Base-by-base conservation (phyloP, 352 stramenopile species). In the Globisporangium recalcitrans region DNA sequence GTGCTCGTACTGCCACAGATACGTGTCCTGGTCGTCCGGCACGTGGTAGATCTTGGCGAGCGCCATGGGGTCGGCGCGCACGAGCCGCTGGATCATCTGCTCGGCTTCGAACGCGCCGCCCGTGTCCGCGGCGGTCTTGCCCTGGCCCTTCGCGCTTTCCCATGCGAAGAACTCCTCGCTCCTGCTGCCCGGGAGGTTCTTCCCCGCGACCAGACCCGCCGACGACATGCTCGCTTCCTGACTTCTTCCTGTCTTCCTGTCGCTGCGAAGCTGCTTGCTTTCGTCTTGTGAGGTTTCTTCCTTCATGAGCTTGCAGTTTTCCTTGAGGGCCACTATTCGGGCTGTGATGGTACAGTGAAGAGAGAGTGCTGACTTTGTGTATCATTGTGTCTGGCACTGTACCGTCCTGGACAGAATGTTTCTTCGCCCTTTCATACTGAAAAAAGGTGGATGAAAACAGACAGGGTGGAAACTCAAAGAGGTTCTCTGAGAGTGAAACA, bases 1-100 rank as follows among this genome's bases (percentile, higher is more conserved):
- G 63, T 93, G 84, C 68, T 93, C 84, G 66, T 91, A 93, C 67
- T 93, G 84, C 84, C 84, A 93, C 65, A 93, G 69, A 58, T 91
- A 90, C 64, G 83, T 82, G 78, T 93, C 80, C 58, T 88, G 80
- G 68, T 89, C 84, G 16, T 91, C 77, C 1, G 84, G 84, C 46
- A 86, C 76, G 62, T 82, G 72, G 74, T 91, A 93, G 60, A 93
- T 85, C 60, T 79, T 69, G 14, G 70, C 62, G 42, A 90, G 69
- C 26, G 70, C 75, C 32, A 69, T 87, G 29, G 84, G 75, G 58
- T 90, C 77, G 0, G 72, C 65, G 22, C 84, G 84, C 57, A 93
- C 69, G 61, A 84, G 70, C 27, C 79, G 72, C 71, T 93, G 84
- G 63, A 93, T 93, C 48, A 83, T 64, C 72, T 93, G 81, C 68